A percentile compares a stretch with the other conserved stretches of the same genome.
These are phyloP conservation scores for Fusarium tupiense DNA, from an alignment of 2,329 filamentous ascomycete genomes.

Conservation along the genomic window DNA sequence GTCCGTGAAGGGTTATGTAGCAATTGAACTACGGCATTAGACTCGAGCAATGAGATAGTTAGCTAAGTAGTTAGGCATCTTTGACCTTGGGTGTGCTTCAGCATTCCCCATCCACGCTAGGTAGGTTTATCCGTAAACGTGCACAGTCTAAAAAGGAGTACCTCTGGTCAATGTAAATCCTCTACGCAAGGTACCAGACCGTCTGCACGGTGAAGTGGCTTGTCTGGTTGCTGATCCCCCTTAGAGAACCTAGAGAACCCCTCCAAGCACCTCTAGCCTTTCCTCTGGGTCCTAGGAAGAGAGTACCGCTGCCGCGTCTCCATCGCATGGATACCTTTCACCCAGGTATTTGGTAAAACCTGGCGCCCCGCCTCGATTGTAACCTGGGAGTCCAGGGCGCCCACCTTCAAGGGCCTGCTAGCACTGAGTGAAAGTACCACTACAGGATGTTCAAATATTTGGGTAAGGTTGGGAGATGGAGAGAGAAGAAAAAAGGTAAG, in stretches of 20 bases:
- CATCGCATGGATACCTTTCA: slow-evolving; percentile 34
- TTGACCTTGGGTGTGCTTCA: slow-evolving; percentile 22
- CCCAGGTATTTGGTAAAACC: slow-evolving; percentile 38
- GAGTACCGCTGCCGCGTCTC: slow-evolving; percentile 37
- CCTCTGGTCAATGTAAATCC: slow-evolving; percentile 26
- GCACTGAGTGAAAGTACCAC: slow-evolving; percentile 23
- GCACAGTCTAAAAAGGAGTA: slow-evolving; percentile 28
- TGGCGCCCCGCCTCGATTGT: slow-evolving; percentile 33
- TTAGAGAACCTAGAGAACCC: slow-evolving; percentile 13
- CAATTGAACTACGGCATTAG: not conserved
- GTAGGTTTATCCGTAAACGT: slow-evolving; percentile 18
- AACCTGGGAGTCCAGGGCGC: slow-evolving; percentile 22
- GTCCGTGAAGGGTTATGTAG: not conserved
- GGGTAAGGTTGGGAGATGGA: slow-evolving; percentile 14
- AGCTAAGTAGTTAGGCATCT: not conserved
- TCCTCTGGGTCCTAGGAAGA: slow-evolving; percentile 17
- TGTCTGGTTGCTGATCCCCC: slow-evolving; percentile 25
- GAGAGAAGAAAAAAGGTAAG: not conserved
- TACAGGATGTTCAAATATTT: slow-evolving; percentile 22
- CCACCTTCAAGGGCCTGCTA: slow-evolving; percentile 30
- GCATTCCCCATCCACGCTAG: slow-evolving; percentile 26
- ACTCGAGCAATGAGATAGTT: not conserved
- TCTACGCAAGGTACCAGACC: slow-evolving; percentile 28
- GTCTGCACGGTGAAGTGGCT: slow-evolving; percentile 28
- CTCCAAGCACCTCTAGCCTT: slow-evolving; percentile 28